phyloP scores from a whole-genome alignment of 2,329 filamentous ascomycete species.

The Cadophora sp. region DNA sequence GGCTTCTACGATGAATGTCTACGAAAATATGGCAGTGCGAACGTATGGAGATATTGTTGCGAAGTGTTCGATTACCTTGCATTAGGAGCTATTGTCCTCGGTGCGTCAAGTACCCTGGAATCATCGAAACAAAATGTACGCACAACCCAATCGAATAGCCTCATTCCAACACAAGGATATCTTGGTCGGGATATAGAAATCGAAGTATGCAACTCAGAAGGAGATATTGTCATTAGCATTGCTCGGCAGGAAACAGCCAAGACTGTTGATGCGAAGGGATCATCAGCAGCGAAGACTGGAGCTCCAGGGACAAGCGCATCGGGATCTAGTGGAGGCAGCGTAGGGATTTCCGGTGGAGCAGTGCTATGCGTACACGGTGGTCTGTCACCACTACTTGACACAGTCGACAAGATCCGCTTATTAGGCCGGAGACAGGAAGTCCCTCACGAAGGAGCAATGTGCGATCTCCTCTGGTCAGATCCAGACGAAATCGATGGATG shows the following conservation, averaged over 20 bases:
- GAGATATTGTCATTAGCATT: slow-evolving; percentile 78
- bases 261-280: too few relatives aligned
- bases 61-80: slow-evolving; percentile 99
- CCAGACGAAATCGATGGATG: slow-evolving; percentile 97
- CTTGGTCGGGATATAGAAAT: slow-evolving; percentile 82
- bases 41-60: slow-evolving; percentile 97
- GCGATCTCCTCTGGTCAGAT: slow-evolving; percentile 96
- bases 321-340: slow-evolving; percentile 66
- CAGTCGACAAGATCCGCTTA: slow-evolving; percentile 92
- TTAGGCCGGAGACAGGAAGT: slow-evolving; percentile 98
- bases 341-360: slow-evolving; percentile 76
- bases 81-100: slow-evolving; percentile 94
- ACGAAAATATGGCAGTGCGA: slow-evolving; percentile 93
- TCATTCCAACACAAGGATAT: slow-evolving; percentile 54
- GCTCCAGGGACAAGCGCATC: slow-evolving; percentile 82
- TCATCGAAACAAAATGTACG: slow-evolving; percentile 50
- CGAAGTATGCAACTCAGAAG: slow-evolving; percentile 87
- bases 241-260: slow-evolving; percentile 53
- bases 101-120: slow-evolving; percentile 72
- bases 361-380: slow-evolving; percentile 97
- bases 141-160: slow-evolving; percentile 54
- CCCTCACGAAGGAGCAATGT: slow-evolving; percentile 98
- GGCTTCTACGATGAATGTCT: slow-evolving; percentile 98
- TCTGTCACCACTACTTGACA: slow-evolving; percentile 88
- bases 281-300: slow-evolving; percentile 64